phyloP scores from a whole-genome alignment of 2,329 filamentous ascomycete genomes.

The Colletotrichum cordylinicola region DNA sequence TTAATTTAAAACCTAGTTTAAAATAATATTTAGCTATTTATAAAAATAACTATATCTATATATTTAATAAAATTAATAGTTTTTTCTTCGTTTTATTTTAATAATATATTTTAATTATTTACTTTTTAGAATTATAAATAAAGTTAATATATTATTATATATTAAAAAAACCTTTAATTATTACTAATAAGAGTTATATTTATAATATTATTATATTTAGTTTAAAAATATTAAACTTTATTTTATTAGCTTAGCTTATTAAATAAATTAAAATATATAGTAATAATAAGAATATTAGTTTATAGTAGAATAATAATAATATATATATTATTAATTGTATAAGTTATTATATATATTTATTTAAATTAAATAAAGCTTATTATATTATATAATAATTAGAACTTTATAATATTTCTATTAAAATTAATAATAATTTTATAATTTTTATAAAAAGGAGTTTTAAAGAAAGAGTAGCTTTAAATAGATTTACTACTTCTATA shows the following conservation, averaged over 20 bases:
- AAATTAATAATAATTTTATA: no score
- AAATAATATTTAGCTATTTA: no score
- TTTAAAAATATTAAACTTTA: neutral
- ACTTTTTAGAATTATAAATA: neutral
- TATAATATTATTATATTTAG: neutral
- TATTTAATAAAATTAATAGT: neutral
- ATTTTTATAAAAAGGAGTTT: no score
- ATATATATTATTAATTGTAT: neutral
- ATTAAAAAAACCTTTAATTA: no score
- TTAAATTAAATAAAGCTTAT: no score
- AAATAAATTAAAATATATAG: neutral
- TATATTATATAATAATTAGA: neutral
- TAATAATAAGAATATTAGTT: neutral
- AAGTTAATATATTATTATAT: neutral
- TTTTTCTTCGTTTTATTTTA: neutral
- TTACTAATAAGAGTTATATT: neutral
- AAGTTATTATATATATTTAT: neutral
- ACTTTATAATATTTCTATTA: no score
- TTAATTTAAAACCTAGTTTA: no score
- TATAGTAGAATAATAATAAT: neutral
- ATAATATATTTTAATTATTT: neutral
- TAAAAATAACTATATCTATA: neutral
- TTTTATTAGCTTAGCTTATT: neutral
- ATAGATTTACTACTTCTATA: neutral
- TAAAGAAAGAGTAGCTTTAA: no score